Base-by-base conservation (phyloP, 208 protist species). In the Herpetomonas tarakana region DNA sequence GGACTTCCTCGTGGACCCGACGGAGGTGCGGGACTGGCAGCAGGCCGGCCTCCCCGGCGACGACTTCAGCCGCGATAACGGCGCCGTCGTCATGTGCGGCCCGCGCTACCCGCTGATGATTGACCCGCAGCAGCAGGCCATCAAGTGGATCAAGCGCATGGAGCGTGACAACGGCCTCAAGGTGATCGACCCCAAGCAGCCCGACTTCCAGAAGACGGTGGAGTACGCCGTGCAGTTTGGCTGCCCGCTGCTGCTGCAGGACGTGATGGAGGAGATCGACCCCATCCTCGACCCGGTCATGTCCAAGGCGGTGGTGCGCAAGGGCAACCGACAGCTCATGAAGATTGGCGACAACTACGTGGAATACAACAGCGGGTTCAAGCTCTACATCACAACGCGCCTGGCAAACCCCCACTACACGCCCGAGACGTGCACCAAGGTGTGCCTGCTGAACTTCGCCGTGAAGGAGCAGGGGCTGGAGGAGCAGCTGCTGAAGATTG, bases 81-180 rank as follows among this genome's bases (percentile, higher is more conserved):
- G 97, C 54, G 86, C 98, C n/a, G 78, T 99, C 21, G 97, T 99
- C 4, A 98, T 93, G 27, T 79, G 86, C 38, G 93, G 93, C 21
- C 80, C 86, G 28, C 93, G 97, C 59, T 99, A 98, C 86, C 98
- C 98, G 24, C 88, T 99, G 21, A 98, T 99, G 89, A 98, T 99
- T 62, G 98, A 99, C 75, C 98, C 98, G 41, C 98, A 99, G 84
- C 87, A 90, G 71, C 98, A 99, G 83, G 98, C 98, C 3, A 99
- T 98, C 71, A 98, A 98, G 81, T 99, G 98, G 98, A 93, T 99
- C 39, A 98, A 98, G 69, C 92, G 93, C 12, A 96, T 96, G 83
- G 94, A 98, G 81, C 83, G 92, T 27, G 84, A 97, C 58, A 90
- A 86, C 61, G 83, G 94, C 4, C 81, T 99, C 12, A 93, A 97